Conservation (phyloP, 768 basidiomycete species). For the Russula virescens region DNA sequence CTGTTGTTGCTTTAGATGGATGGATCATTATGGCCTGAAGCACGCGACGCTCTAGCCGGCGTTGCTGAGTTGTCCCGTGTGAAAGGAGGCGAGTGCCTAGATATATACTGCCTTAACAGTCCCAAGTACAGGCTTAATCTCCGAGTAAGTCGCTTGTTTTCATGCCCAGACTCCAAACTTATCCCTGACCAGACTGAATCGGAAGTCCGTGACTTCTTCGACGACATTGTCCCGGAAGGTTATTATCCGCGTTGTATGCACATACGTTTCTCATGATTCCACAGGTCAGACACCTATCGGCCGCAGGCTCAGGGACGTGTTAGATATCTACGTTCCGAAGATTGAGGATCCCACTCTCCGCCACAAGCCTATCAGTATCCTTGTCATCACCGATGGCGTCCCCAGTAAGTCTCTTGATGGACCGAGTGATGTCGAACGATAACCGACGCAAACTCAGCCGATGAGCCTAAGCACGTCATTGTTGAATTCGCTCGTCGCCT, state of each 20-base stretch:
- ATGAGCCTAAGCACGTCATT: constrained; percentile 25
- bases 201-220: constrained; percentile 13
- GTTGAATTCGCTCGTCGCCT: constrained; percentile 27
- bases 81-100: constrained; percentile 37
- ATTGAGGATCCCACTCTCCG: constrained; percentile 29
- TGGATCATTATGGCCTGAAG: constrained; percentile 35
- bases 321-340: constrained; percentile 34
- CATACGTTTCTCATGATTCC: constrained; percentile 17
- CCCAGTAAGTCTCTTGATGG: constrained; percentile 32
- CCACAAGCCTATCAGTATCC: constrained; percentile 34
- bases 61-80: constrained; percentile 35
- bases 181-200: constrained; percentile 9
- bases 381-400: constrained; percentile 38
- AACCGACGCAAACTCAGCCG: constrained; percentile 16
- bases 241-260: not conserved
- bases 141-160: constrained; percentile 28
- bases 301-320: constrained; percentile 33
- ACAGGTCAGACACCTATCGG: constrained; percentile 37
- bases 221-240: constrained; percentile 19
- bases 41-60: constrained; percentile 39
- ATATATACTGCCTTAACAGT: constrained; percentile 40
- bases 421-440: not conserved
- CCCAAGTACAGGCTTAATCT: constrained; percentile 11
- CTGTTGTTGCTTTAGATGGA: constrained; percentile 33
- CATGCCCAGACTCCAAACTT: not conserved